Conservation (phyloP, 371 early-diverging fungal species). For the Conidiobolus coronatus region DNA sequence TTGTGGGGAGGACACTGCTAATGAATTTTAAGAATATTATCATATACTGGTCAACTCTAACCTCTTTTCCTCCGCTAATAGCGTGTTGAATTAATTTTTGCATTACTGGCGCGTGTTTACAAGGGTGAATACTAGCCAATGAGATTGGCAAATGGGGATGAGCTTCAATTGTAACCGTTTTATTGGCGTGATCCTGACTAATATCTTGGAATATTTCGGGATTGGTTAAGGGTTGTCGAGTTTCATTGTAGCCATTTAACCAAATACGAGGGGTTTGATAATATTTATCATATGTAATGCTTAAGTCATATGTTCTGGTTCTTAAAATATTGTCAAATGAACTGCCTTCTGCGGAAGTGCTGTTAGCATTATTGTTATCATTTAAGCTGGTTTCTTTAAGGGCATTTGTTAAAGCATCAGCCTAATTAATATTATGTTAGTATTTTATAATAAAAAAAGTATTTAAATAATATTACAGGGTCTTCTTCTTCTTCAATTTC, state of each 20-base stretch:
- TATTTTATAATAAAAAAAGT: not conserved
- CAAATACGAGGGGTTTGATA: constrained; percentile 92
- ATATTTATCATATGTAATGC: constrained; percentile 97
- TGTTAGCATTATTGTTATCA: constrained; percentile 7
- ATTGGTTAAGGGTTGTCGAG: constrained; percentile 63
- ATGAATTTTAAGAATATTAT: constrained; percentile 90
- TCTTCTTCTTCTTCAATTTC: constrained; percentile 43
- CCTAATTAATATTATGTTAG: not conserved
- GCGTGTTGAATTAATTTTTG: constrained; percentile 75
- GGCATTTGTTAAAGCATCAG: not conserved
- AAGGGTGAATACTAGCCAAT: constrained; percentile 87
- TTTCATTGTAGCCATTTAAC: constrained; percentile 90
- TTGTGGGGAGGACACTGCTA: constrained; percentile 85
- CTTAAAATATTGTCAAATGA: constrained; percentile 44
- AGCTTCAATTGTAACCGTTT: constrained; percentile 90
- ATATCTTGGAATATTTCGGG: constrained; percentile 87
- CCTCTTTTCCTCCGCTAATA: constrained; percentile 26
- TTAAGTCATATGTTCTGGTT: constrained; percentile 88
- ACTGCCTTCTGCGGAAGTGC: constrained; percentile 8
- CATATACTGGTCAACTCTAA: constrained; percentile 87
- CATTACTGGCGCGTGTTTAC: constrained; percentile 96
- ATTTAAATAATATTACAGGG: constrained; percentile 14
- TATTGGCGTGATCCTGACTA: constrained; percentile 89
- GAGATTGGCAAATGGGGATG: constrained; percentile 75
- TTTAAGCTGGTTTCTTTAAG: constrained; percentile 13